These are phyloP conservation scores for Zasmidium cellare DNA, from an alignment of 2,329 filamentous ascomycete genomes.

Conservation along the genomic window DNA sequence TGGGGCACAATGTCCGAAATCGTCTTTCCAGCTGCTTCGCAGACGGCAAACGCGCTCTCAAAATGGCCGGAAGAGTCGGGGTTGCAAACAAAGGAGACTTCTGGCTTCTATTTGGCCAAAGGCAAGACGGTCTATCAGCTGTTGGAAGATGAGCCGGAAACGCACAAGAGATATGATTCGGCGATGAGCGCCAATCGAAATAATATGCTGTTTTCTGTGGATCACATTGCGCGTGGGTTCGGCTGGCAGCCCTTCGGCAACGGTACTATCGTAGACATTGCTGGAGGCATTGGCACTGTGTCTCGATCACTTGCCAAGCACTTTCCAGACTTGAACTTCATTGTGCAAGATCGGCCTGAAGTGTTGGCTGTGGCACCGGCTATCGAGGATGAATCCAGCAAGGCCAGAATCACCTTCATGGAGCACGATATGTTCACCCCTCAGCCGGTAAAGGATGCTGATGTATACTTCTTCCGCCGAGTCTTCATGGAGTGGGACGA, in stretches of 20 bases:
- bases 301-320: constrained; percentile 17
- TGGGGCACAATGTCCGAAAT: neutral
- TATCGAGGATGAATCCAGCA: neutral
- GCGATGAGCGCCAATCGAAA: constrained; percentile 5
- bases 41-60: neutral
- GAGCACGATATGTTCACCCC: constrained; percentile 29
- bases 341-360: constrained; percentile 22
- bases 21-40: neutral
- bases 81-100: neutral
- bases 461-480: constrained; percentile 28
- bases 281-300: constrained; percentile 23
- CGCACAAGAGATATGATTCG: constrained; percentile 1
- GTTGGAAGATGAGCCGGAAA: neutral
- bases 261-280: constrained; percentile 18
- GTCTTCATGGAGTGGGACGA: constrained; percentile 29
- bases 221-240: constrained; percentile 1
- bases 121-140: neutral
- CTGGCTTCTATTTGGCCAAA: neutral
- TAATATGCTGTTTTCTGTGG: neutral
- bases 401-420: constrained; percentile 11
- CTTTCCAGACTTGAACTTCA: constrained; percentile 16
- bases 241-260: neutral
- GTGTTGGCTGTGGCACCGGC: neutral
- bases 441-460: constrained; percentile 30
- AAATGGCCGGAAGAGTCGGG: constrained; percentile 7